Evolutionary conservation across 2,329 filamentous ascomycete genomes (phyloP).

Genomic region (Colletotrichum musae): DNA sequence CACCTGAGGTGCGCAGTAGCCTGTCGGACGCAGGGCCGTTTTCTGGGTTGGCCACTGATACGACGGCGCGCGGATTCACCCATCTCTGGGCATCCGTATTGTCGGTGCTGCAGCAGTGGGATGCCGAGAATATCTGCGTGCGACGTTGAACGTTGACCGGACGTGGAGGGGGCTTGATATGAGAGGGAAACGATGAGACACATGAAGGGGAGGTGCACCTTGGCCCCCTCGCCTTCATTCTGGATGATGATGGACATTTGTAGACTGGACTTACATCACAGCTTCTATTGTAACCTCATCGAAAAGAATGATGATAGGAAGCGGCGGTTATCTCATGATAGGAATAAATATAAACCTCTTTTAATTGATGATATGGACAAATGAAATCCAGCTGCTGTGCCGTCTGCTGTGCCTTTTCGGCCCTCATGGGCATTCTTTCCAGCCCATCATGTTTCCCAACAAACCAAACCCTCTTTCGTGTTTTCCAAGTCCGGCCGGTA

Average conservation of each 20-base stretch:
- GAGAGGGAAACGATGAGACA: neutral
- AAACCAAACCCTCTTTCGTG: conserved; percentile 8
- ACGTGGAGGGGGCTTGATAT: neutral
- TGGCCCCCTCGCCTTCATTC: neutral
- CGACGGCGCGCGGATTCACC: conserved; percentile 3
- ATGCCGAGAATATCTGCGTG: conserved; percentile 13
- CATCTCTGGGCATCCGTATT: neutral
- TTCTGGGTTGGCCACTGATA: conserved; percentile 18
- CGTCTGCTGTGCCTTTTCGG: conserved; percentile 14
- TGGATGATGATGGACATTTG: neutral
- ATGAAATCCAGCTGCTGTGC: conserved; percentile 23
- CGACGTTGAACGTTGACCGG: conserved; percentile 10
- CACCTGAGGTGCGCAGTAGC: conserved; percentile 22
- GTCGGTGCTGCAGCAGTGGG: neutral
- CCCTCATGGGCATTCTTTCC: conserved; percentile 4
- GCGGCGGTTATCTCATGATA: neutral
- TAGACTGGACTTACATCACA: neutral
- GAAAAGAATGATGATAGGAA: neutral
- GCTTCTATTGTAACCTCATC: neutral
- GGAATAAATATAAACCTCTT: conserved; percentile 9
- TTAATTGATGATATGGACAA: conserved; percentile 7
- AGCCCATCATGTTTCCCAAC: conserved; percentile 14
- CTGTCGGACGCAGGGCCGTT: neutral
- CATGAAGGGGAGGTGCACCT: neutral
- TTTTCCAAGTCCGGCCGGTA: neutral